Conservation (phyloP, 106 monocot genomes). For the Phalaenopsis equestris region DNA sequence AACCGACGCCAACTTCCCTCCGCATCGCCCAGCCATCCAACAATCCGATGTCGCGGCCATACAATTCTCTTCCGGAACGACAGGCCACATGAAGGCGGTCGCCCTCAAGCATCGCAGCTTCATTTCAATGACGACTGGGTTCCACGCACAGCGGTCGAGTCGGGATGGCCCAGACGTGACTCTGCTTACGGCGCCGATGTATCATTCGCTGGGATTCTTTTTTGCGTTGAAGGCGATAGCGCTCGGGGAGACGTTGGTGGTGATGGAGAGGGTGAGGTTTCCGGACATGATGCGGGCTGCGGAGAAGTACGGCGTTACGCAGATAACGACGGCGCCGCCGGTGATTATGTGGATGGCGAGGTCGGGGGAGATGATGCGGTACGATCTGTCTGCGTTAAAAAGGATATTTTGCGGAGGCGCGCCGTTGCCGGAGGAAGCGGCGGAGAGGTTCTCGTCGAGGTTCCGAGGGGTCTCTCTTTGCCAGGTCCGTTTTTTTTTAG, state of each 20-base stretch:
- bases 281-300: slow-evolving; percentile 23
- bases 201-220: slow-evolving; percentile 64
- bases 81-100: slow-evolving; percentile 53
- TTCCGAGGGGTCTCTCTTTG: slow-evolving; percentile 41
- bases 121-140: slow-evolving; percentile 41
- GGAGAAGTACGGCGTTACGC: slow-evolving; percentile 36
- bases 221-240: slow-evolving; percentile 22
- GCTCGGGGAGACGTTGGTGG: slow-evolving; percentile 38
- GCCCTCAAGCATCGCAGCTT: slow-evolving; percentile 55
- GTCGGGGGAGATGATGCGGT: slow-evolving; percentile 11
- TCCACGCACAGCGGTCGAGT: slow-evolving; percentile 4
- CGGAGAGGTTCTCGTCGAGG: slow-evolving; percentile 26
- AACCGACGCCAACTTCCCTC: neutral
- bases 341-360: slow-evolving; percentile 58
- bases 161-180: neutral
- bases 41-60: slow-evolving; percentile 58
- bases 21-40: neutral
- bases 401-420: slow-evolving; percentile 56
- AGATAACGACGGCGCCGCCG: slow-evolving; percentile 49
- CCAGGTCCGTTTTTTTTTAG: slow-evolving; percentile 25
- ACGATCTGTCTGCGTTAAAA: slow-evolving; percentile 32
- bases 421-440: slow-evolving; percentile 27
- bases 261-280: slow-evolving; percentile 24
- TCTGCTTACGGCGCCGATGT: slow-evolving; percentile 53
- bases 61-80: slow-evolving; percentile 78